phyloP scores from a whole-genome alignment of 805 yeast genomes.

The Nakazawaea pomicola region DNA sequence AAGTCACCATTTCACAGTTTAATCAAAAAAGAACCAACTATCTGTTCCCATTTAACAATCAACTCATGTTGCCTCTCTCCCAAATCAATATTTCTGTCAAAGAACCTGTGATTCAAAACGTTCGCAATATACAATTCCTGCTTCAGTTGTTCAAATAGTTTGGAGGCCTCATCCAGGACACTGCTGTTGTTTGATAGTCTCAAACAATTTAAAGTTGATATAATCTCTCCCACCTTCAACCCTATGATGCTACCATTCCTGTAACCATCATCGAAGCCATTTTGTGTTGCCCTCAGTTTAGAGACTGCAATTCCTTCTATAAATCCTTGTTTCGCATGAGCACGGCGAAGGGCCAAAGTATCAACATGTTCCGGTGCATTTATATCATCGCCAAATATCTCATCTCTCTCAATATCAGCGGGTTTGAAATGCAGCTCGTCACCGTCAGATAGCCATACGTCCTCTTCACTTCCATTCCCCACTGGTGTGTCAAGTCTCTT shows the following conservation, averaged over 20 bases:
- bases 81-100: slow-evolving; percentile 43
- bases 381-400: slow-evolving; percentile 31
- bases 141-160: slow-evolving; percentile 30
- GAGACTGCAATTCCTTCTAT: slow-evolving; percentile 70
- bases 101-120: slow-evolving; percentile 50
- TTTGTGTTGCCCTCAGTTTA: slow-evolving; percentile 65
- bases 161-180: not conserved
- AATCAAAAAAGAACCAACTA: not conserved
- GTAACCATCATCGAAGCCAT: slow-evolving; percentile 78
- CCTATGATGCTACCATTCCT: slow-evolving; percentile 75
- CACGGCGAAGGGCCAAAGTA: slow-evolving; percentile 40
- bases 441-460: slow-evolving; percentile 29
- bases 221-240: slow-evolving; percentile 52
- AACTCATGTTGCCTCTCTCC: slow-evolving; percentile 24
- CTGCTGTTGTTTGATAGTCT: not conserved
- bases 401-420: slow-evolving; percentile 20
- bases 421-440: slow-evolving; percentile 25
- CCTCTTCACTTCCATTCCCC: slow-evolving; percentile 19
- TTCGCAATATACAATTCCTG: slow-evolving; percentile 54
- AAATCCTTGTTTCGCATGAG: slow-evolving; percentile 77
- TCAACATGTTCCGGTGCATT: slow-evolving; percentile 18
- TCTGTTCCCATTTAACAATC: slow-evolving; percentile 20
- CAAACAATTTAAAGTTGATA: slow-evolving; percentile 39
- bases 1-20: not conserved
- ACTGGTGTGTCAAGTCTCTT: slow-evolving; percentile 2